A percentile compares a stretch with the other conserved stretches of the same genome.
These are phyloP conservation scores for Cucurbita maxima DNA, from an alignment of 306 rosid species.

Conservation along the genomic window DNA sequence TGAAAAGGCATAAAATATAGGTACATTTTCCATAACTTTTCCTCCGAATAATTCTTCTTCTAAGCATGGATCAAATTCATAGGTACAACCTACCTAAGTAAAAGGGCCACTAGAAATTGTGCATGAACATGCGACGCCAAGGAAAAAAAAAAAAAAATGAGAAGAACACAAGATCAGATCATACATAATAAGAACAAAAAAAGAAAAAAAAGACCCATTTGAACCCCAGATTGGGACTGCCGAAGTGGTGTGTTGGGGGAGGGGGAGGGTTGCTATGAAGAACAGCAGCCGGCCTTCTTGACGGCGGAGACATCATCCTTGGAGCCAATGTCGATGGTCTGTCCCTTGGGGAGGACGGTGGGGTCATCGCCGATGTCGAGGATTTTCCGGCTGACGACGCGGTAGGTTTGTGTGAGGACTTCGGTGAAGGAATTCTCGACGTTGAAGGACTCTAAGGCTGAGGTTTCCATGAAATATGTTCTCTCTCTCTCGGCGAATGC, in stretches of 20 bases:
- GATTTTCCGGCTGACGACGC: conserved; percentile 56
- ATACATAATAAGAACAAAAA: no score
- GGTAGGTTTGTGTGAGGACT: conserved; percentile 61
- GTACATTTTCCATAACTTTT: background rate
- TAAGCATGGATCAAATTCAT: background rate
- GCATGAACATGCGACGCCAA: background rate
- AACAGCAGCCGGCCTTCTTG: conserved; percentile 60
- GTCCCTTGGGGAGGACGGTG: conserved; percentile 65
- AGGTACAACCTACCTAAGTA: background rate
- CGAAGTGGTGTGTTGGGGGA: no score
- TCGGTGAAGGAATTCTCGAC: conserved; percentile 73
- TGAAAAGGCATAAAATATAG: background rate
- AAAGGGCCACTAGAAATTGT: background rate
- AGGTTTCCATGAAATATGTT: conserved; percentile 69
- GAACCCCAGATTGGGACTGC: no score
- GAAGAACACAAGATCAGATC: background rate
- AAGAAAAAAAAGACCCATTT: background rate
- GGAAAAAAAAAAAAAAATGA: background rate
- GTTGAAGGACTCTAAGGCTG: conserved; percentile 66
- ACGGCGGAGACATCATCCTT: conserved; percentile 69
- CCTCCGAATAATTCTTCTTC: background rate
- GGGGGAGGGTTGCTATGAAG: conserved; percentile 16
- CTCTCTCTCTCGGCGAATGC: conserved; percentile 56
- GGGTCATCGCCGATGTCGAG: conserved; percentile 75
- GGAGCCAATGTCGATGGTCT: conserved; percentile 51